Evolutionary conservation across 768 basidiomycete genomes (phyloP), one percentile per base, ranked within the genome.

Genomic region (Boletus coccyginus): DNA sequence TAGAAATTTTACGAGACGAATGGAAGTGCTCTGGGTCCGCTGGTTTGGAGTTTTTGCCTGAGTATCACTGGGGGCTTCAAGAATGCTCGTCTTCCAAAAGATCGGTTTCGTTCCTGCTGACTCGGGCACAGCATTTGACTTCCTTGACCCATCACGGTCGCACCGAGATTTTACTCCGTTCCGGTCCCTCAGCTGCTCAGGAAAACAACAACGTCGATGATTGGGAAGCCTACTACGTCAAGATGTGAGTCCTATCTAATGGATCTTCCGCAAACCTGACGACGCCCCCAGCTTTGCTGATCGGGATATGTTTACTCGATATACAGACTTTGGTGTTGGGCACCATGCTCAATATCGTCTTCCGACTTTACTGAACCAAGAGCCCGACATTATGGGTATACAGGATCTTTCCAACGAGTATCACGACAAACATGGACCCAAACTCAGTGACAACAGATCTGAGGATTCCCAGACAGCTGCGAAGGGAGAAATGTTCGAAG

Each of bases 1-100:
- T n/a, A n/a, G n/a, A n/a, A n/a, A n/a, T n/a, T n/a, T n/a, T n/a
- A n/a, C n/a, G n/a, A n/a, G n/a, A n/a, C n/a, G n/a, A n/a, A 59
- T 68, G 38, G 65, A 66, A 16, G 38, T 68, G 16, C 41, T 70
- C 12, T 69, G 67, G 65, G 63, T 70, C 7, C 57, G 62, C 2
- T 70, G 70, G 70, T 46, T 67, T 32, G 61, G 64, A 6, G 38
- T 40, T 5, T 52, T 61, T 27, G n/a, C 59, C 55, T 1, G 46
- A 51, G 1, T 50, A 53, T 14, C 12, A 27, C 19, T 55, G 51
- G 48, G 62, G 65, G 2, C n/a, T 44, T 58, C 38, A 53, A 55
- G 17, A 38, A n/a, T n/a, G n/a, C n/a, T n/a, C n/a, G n/a, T n/a
- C n/a, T n/a, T n/a, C n/a, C n/a, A n/a, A n/a, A n/a, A 47, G 0